Percentiles rank a stretch among this genome's conserved stretches.
Evolutionary conservation across 73 alveolate species (phyloP).

Genomic region (Paramecium tetraurelia): DNA sequence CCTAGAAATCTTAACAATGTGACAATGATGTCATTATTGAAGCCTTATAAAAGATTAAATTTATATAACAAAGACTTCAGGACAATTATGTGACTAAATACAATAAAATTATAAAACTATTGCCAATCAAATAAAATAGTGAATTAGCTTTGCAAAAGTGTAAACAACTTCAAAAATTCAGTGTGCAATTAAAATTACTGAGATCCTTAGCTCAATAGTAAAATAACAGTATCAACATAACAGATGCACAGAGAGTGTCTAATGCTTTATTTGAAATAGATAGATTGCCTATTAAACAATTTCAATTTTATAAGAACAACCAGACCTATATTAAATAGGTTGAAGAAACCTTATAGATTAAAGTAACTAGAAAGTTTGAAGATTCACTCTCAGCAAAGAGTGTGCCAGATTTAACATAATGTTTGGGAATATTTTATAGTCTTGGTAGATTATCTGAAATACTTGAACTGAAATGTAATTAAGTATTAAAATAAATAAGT

Average conservation of each 20-base stretch:
- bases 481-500: neutral
- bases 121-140: neutral
- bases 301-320: neutral
- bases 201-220: neutral
- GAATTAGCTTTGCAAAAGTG: neutral
- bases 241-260: constrained; percentile 23
- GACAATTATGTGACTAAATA: neutral
- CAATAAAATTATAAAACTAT: neutral
- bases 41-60: neutral
- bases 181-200: neutral
- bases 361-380: neutral
- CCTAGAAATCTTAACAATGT: neutral
- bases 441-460: neutral
- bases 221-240: neutral
- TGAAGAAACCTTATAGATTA: neutral
- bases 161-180: neutral
- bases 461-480: neutral
- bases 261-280: neutral
- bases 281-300: neutral
- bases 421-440: constrained; percentile 48
- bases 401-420: constrained; percentile 13
- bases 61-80: neutral
- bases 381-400: constrained; percentile 19
- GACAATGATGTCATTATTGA: neutral
- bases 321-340: neutral